Conservation (phyloP, 768 basidiomycete species). For the Kwoniella botswanensis region DNA sequence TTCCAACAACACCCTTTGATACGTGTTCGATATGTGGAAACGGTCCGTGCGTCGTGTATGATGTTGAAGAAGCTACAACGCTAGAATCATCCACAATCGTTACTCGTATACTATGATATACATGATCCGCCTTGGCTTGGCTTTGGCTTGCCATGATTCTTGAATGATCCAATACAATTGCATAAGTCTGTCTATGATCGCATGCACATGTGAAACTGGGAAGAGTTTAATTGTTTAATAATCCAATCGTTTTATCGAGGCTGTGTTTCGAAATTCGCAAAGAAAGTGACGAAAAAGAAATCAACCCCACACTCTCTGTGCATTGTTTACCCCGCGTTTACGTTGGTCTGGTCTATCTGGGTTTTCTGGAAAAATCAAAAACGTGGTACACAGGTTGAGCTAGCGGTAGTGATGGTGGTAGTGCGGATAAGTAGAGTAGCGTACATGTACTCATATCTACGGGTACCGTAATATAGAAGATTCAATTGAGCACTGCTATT, state of each 20-base stretch:
- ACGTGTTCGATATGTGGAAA: neutral
- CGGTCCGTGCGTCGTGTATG: neutral
- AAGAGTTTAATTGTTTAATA: neutral
- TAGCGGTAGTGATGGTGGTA: neutral
- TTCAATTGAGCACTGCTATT: neutral
- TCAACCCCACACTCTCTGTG: neutral
- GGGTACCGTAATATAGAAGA: neutral
- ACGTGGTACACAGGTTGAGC: neutral
- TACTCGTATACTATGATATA: neutral
- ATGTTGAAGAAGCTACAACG: neutral
- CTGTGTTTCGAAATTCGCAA: neutral
- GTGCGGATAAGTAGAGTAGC: neutral
- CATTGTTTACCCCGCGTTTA: neutral
- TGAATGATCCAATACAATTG: neutral
- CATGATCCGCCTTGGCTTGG: neutral
- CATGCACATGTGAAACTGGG: neutral
- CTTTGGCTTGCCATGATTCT: neutral
- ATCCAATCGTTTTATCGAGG: neutral
- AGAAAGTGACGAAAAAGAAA: neutral
- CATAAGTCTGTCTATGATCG: neutral
- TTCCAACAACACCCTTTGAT: conserved; percentile 2
- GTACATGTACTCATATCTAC: neutral
- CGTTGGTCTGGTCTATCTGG: too few relatives aligned
- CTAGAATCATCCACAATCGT: neutral
- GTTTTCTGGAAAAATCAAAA: neutral